Evolutionary conservation across 805 yeast species (phyloP).

Genomic region (Metschnikowia orientalis): DNA sequence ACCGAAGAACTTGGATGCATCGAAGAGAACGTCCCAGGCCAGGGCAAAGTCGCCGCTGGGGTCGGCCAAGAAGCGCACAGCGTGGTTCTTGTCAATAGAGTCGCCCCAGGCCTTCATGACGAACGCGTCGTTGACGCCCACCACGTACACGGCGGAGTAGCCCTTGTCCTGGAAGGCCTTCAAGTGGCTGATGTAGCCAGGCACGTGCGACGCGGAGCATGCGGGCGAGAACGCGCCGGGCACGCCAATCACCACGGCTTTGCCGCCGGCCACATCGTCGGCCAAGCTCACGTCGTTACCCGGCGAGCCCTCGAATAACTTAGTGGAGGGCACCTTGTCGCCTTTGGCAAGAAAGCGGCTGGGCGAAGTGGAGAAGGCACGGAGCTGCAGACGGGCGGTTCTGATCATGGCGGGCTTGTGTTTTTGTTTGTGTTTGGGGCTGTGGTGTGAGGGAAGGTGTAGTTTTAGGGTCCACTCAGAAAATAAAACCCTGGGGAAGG

Average conservation of each 20-base stretch:
- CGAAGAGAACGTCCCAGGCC: slow-evolving; percentile 63
- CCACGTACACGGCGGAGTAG: slow-evolving; percentile 54
- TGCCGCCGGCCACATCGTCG: slow-evolving; percentile 43
- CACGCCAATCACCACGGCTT: slow-evolving; percentile 45
- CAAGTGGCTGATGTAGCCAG: slow-evolving; percentile 59
- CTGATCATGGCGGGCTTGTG: slow-evolving; percentile 5
- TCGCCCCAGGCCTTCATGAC: slow-evolving; percentile 80
- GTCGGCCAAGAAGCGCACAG: slow-evolving; percentile 66
- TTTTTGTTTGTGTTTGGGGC: not conserved
- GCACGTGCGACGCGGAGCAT: slow-evolving; percentile 68
- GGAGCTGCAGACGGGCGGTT: slow-evolving; percentile 9
- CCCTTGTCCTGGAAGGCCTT: slow-evolving; percentile 61
- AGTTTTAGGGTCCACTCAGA: no score
- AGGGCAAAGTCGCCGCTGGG: slow-evolving; percentile 69
- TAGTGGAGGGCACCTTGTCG: slow-evolving; percentile 53
- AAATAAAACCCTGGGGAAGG: no score
- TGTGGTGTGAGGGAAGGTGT: no score
- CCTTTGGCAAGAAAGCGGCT: slow-evolving; percentile 46
- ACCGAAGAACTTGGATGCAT: slow-evolving; percentile 75
- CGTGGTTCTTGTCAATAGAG: slow-evolving; percentile 22
- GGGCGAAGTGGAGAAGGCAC: slow-evolving; percentile 21
- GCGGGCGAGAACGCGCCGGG: slow-evolving; percentile 77
- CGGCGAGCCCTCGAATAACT: slow-evolving; percentile 61
- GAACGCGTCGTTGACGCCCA: slow-evolving; percentile 84
- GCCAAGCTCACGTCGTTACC: slow-evolving; percentile 58